phyloP scores from a whole-genome alignment of 2,329 filamentous ascomycete genomes.

The Thyridium curvatum region DNA sequence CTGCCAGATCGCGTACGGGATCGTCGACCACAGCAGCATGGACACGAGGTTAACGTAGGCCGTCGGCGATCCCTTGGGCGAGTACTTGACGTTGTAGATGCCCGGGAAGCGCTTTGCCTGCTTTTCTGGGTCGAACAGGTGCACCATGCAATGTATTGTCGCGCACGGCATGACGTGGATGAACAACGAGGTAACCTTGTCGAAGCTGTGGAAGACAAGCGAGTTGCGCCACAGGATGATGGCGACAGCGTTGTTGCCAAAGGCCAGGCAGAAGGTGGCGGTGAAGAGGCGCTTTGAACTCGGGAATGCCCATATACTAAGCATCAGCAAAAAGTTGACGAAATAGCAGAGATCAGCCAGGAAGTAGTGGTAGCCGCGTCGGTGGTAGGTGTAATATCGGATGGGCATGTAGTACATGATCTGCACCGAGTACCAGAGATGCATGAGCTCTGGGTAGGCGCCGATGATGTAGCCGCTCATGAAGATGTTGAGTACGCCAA shows the following conservation, averaged over 20 bases:
- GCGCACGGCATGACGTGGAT: slow-evolving; percentile 99
- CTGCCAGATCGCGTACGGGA: slow-evolving; percentile 93
- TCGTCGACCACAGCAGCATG: slow-evolving; percentile 92
- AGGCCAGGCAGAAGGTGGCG: slow-evolving; percentile 84
- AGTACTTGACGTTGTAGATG: slow-evolving; percentile 71
- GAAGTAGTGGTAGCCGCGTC: slow-evolving; percentile 93
- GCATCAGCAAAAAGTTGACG: slow-evolving; percentile 78
- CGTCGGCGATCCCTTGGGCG: slow-evolving; percentile 62
- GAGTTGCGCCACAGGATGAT: slow-evolving; percentile 99
- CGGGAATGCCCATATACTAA: slow-evolving; percentile 88
- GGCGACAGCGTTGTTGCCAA: slow-evolving; percentile 93
- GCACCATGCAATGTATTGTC: slow-evolving; percentile 85
- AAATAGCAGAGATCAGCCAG: slow-evolving; percentile 97
- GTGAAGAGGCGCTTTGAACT: slow-evolving; percentile 87
- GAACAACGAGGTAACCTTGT: slow-evolving; percentile 97
- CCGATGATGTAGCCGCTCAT: slow-evolving; percentile 92
- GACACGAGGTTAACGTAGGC: slow-evolving; percentile 71
- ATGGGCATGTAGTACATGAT: slow-evolving; percentile 96
- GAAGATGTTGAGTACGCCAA: slow-evolving; percentile 94
- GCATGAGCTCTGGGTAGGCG: slow-evolving; percentile 77
- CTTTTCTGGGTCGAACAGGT: slow-evolving; percentile 61
- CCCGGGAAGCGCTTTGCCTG: slow-evolving; percentile 74
- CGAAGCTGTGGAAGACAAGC: slow-evolving; percentile 94
- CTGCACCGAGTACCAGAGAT: slow-evolving; percentile 85
- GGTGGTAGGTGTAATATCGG: slow-evolving; percentile 84